These are phyloP conservation scores for Myochromella boudieri DNA, from an alignment of 768 basidiomycete species.

Conservation along the genomic window DNA sequence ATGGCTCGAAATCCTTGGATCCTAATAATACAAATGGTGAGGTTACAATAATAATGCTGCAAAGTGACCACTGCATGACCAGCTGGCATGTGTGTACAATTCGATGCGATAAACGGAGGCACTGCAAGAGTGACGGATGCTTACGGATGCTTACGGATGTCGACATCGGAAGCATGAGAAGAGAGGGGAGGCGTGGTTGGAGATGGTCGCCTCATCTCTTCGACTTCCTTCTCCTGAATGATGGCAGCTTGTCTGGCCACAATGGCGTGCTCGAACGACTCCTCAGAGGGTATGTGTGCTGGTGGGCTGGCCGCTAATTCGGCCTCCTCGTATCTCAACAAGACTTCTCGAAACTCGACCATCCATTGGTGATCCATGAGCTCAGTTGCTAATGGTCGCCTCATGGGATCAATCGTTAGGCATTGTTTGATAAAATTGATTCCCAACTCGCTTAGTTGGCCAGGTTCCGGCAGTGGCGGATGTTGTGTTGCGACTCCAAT, in stretches of 20 bases:
- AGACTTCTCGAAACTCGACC: slow-evolving; percentile 72
- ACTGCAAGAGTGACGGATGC: too few relatives aligned
- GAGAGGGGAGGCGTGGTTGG: slow-evolving; percentile 43
- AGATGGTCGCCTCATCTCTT: slow-evolving; percentile 50
- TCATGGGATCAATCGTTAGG: slow-evolving; percentile 80
- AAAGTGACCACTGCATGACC: too few relatives aligned
- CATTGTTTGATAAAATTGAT: slow-evolving; percentile 94
- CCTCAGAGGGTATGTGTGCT: slow-evolving; percentile 43
- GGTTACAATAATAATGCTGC: too few relatives aligned
- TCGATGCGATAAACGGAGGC: too few relatives aligned
- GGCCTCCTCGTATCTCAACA: slow-evolving; percentile 65
- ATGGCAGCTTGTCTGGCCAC: slow-evolving; percentile 58
- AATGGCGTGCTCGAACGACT: slow-evolving; percentile 47
- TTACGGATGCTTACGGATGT: too few relatives aligned
- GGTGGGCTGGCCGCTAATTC: slow-evolving; percentile 53
- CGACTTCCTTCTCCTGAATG: slow-evolving; percentile 60
- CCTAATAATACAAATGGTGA: slow-evolving; percentile 4
- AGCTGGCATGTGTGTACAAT: too few relatives aligned
- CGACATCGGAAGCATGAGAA: slow-evolving; percentile 16
- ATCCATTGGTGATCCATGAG: slow-evolving; percentile 92
- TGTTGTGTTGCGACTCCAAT: slow-evolving; percentile 97
- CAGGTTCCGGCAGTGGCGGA: slow-evolving; percentile 90
- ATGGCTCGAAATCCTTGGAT: background rate
- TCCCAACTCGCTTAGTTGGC: slow-evolving; percentile 84
- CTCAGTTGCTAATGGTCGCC: slow-evolving; percentile 82